phyloP scores from a whole-genome alignment of 352 stramenopile species.

The Phytophthora ohioensis region DNA sequence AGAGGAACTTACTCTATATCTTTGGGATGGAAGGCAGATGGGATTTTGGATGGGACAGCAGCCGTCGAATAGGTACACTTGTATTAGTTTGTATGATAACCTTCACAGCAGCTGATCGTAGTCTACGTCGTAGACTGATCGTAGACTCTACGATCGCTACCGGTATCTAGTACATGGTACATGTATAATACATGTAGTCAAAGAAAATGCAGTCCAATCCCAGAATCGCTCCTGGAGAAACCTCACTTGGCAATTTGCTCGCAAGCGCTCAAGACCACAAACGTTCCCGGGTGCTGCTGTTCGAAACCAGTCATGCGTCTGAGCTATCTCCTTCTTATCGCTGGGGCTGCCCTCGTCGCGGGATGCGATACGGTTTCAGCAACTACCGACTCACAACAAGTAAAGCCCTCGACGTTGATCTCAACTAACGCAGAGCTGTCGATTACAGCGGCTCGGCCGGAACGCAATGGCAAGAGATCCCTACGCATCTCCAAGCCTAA shows the following conservation, averaged over 20 bases:
- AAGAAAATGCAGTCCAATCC: too few relatives aligned
- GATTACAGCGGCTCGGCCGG: background rate
- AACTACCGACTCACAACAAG: background rate
- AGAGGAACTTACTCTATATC: too few relatives aligned
- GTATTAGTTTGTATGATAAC: too few relatives aligned
- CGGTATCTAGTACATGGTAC: too few relatives aligned
- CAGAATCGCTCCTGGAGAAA: too few relatives aligned
- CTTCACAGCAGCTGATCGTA: too few relatives aligned
- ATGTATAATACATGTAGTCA: too few relatives aligned
- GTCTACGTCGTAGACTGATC: too few relatives aligned
- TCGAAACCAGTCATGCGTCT: background rate
- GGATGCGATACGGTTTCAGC: background rate
- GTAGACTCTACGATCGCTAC: too few relatives aligned
- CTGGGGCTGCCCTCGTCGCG: background rate
- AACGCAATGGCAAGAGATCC: background rate
- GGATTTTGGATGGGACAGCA: too few relatives aligned
- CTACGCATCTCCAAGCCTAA: slow-evolving; percentile 1
- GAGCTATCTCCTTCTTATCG: background rate
- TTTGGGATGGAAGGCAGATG: too few relatives aligned
- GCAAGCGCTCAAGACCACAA: background rate
- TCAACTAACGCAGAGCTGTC: background rate
- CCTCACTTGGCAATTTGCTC: background rate
- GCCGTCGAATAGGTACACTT: too few relatives aligned
- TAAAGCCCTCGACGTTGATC: background rate
- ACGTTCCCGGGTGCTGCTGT: background rate